phyloP scores from a whole-genome alignment of 2,329 filamentous ascomycete species.

The Colletotrichum camelliae region DNA sequence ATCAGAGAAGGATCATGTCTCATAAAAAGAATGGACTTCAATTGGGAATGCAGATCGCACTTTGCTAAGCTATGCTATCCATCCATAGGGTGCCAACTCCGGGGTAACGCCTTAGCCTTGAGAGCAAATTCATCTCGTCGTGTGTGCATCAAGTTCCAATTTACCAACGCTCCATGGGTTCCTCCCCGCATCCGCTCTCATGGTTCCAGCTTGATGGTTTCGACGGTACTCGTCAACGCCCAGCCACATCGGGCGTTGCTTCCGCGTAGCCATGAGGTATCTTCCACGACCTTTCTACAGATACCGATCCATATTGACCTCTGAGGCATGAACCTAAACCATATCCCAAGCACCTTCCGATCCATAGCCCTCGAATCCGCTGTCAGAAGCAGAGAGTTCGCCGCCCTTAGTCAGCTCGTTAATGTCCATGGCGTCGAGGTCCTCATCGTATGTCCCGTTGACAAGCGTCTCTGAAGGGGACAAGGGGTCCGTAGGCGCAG shows the following conservation, averaged over 20 bases:
- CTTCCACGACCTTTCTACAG: background rate
- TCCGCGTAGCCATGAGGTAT: background rate
- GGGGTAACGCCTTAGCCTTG: background rate
- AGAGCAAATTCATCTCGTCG: background rate
- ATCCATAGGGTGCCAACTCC: background rate
- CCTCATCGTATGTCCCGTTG: background rate
- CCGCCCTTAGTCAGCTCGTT: background rate
- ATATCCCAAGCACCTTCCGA: background rate
- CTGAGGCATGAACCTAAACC: background rate
- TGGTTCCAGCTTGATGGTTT: background rate
- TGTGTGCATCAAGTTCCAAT: background rate
- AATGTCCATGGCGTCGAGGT: background rate
- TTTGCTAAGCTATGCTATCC: background rate
- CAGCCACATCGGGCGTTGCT: background rate
- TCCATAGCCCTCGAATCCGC: background rate
- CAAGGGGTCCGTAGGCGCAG: background rate
- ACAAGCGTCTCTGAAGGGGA: background rate
- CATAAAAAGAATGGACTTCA: background rate
- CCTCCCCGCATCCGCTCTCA: background rate
- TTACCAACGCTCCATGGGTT: background rate
- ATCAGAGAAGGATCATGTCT: fast-evolving
- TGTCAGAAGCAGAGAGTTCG: background rate
- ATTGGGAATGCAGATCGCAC: background rate
- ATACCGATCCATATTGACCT: background rate
- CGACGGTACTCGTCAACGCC: background rate